phyloP scores from a whole-genome alignment of 2,329 filamentous ascomycete genomes.

The Allantophomopsis lycopodina region DNA sequence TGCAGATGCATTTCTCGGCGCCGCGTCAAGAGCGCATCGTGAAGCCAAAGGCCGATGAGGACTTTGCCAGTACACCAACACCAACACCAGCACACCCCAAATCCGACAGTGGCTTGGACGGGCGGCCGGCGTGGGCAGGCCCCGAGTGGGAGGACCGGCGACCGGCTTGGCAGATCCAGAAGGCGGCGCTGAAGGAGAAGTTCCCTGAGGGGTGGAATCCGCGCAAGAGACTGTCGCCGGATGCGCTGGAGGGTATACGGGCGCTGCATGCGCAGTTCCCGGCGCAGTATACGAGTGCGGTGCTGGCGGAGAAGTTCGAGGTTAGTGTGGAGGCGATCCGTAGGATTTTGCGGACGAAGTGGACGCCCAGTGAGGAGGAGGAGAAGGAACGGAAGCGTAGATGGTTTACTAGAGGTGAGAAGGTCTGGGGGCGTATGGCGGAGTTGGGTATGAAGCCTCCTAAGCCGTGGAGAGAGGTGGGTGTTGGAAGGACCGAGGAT shows the following conservation, averaged over 20 bases:
- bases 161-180: constrained; percentile 63
- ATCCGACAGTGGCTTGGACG: too few relatives aligned
- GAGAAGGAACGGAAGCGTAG: constrained; percentile 41
- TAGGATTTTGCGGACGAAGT: constrained; percentile 72
- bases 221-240: constrained; percentile 76
- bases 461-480: constrained; percentile 35
- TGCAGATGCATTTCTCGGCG: too few relatives aligned
- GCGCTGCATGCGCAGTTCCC: constrained; percentile 69
- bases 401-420: constrained; percentile 47
- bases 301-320: constrained; percentile 67
- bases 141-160: background rate
- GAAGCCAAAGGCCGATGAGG: too few relatives aligned
- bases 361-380: constrained; percentile 45
- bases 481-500: constrained; percentile 13
- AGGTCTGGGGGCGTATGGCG: constrained; percentile 44
- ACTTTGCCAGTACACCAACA: too few relatives aligned
- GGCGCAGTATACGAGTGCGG: constrained; percentile 57
- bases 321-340: constrained; percentile 80
- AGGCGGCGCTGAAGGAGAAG: constrained; percentile 60
- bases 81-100: too few relatives aligned
- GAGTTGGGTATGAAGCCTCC: constrained; percentile 49
- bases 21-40: too few relatives aligned
- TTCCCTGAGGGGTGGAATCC: constrained; percentile 75
- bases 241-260: constrained; percentile 81
- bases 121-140: too few relatives aligned